These are phyloP conservation scores for Serendipita sp. DNA, from an alignment of 768 basidiomycete genomes.

Conservation along the genomic window DNA sequence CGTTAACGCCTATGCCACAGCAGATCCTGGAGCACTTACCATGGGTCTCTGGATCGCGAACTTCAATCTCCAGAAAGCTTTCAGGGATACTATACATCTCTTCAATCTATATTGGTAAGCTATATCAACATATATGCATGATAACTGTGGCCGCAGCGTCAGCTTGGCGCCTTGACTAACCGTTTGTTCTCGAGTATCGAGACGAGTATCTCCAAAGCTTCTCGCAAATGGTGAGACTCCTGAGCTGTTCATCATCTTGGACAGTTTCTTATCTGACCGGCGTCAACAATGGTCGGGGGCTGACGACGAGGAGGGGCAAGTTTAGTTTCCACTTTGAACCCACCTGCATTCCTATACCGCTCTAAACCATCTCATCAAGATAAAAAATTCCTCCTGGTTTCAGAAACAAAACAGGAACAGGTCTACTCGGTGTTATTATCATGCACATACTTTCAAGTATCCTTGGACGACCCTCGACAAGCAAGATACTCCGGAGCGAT, in stretches of 20 bases:
- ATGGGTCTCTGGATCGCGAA: slow-evolving; percentile 91
- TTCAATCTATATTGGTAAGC: slow-evolving; percentile 46
- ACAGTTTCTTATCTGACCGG: neutral
- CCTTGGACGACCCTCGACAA: no score
- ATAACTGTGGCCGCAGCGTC: slow-evolving; percentile 15
- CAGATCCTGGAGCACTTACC: slow-evolving; percentile 30
- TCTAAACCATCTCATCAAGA: no score
- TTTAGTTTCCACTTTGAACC: neutral
- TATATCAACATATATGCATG: slow-evolving; percentile 16
- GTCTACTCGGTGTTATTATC: no score
- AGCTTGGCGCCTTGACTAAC: slow-evolving; percentile 13
- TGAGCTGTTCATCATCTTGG: neutral
- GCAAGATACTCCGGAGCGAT: no score
- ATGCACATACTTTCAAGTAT: no score
- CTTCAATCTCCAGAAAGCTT: slow-evolving; percentile 94
- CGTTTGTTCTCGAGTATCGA: slow-evolving; percentile 24
- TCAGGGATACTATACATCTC: slow-evolving; percentile 98
- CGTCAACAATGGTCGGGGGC: neutral
- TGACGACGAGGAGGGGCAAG: neutral
- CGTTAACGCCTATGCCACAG: neutral
- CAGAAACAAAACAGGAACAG: no score
- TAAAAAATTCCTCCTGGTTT: no score
- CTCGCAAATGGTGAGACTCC: slow-evolving; percentile 26
- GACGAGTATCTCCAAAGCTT: slow-evolving; percentile 24
- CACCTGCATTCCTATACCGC: neutral